Evolutionary conservation across 2,329 filamentous ascomycete species (phyloP).

Genomic region (Trichoderma sp.): DNA sequence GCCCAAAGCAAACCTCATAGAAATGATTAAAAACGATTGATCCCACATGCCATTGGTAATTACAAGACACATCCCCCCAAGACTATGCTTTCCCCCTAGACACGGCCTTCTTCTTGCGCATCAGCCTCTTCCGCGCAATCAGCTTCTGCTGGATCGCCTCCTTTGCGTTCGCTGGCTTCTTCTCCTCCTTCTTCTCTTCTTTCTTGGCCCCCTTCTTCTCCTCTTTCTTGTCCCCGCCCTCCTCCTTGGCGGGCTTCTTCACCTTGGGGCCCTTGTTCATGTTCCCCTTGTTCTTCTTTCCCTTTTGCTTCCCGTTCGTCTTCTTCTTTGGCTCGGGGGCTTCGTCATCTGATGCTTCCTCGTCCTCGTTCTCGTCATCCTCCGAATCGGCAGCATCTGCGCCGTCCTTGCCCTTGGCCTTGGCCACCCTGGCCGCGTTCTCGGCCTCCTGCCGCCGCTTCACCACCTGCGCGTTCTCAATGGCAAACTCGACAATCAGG

Average conservation of each 20-base stretch:
- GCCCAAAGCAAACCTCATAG: neutral
- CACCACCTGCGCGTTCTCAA: constrained; percentile 97
- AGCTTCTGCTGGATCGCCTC: constrained; percentile 66
- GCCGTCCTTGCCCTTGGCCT: constrained; percentile 29
- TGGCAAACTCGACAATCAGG: constrained; percentile 93
- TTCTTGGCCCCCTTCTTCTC: constrained; percentile 38
- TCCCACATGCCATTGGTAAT: neutral
- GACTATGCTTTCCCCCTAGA: constrained; percentile 40
- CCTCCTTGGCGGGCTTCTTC: constrained; percentile 31
- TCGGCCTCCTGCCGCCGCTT: constrained; percentile 60
- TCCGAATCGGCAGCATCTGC: neutral
- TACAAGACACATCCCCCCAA: neutral
- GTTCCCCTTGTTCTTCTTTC: constrained; percentile 21
- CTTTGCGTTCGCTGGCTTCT: constrained; percentile 43
- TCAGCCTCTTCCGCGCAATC: constrained; percentile 80
- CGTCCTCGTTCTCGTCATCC: neutral
- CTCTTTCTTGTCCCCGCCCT: constrained; percentile 35
- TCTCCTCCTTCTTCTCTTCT: constrained; percentile 35
- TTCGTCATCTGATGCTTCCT: constrained; percentile 36
- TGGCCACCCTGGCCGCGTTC: constrained; percentile 41
- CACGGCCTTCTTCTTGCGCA: constrained; percentile 67
- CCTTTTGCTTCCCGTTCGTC: neutral
- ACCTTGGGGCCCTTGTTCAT: constrained; percentile 32
- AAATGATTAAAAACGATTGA: neutral
- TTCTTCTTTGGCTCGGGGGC: constrained; percentile 37